These are phyloP conservation scores for Apiotrichum montevideense DNA, from an alignment of 1,284 basidiomycete genomes.

Conservation along the genomic window DNA sequence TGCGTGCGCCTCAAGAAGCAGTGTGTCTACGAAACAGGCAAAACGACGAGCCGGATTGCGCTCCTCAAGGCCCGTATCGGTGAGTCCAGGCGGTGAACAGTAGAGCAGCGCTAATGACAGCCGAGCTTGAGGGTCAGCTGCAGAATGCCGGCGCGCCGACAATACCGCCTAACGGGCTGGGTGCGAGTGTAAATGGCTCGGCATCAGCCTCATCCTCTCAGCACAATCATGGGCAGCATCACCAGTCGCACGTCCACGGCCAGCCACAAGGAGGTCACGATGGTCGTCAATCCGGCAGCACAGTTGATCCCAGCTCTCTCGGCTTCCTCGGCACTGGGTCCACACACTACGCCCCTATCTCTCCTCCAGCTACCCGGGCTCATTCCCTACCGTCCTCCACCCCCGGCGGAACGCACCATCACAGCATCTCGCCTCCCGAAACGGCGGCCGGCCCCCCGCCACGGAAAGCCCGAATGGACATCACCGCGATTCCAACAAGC, in stretches of 20 bases:
- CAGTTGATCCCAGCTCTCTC: neutral
- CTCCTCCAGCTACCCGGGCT: too few species aligned
- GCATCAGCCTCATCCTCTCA: too few species aligned
- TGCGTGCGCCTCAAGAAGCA: conserved; percentile 23
- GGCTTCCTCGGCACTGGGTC: neutral
- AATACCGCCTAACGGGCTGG: neutral
- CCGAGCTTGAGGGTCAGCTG: conserved; percentile 16
- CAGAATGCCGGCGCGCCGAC: neutral
- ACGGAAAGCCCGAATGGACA: neutral
- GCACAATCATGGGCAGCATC: too few species aligned
- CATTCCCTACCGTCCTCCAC: neutral
- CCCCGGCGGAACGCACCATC: too few species aligned
- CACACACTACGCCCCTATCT: too few species aligned
- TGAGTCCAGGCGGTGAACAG: conserved; percentile 1
- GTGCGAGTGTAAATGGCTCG: too few species aligned
- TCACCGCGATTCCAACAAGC: neutral
- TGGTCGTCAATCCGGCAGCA: neutral
- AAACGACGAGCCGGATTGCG: conserved; percentile 23
- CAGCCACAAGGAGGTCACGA: too few species aligned
- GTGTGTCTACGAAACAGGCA: conserved; percentile 28
- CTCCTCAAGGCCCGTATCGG: conserved; percentile 24
- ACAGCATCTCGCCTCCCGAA: too few species aligned
- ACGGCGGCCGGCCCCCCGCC: neutral
- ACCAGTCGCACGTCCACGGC: too few species aligned
- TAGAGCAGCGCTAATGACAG: neutral